Conservation (phyloP, 2,329 filamentous ascomycete species). For the Fusarium protoensiforme region DNA sequence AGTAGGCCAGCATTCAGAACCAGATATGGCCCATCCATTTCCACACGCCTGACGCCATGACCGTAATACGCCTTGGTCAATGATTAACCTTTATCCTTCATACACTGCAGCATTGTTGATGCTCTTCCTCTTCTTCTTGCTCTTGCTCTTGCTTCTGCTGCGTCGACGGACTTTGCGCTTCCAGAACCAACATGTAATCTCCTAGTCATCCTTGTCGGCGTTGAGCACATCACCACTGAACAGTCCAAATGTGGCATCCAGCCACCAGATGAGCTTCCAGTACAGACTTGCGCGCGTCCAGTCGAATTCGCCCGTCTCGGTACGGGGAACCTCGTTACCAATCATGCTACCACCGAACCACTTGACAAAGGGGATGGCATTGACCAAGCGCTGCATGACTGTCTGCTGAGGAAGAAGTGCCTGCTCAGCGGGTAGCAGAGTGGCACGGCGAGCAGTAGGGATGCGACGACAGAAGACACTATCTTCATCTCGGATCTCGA, state of each 20-base stretch:
- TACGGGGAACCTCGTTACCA: slow-evolving; percentile 78
- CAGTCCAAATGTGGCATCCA: slow-evolving; percentile 68
- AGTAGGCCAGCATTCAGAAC: slow-evolving; percentile 22
- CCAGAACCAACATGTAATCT: slow-evolving; percentile 9
- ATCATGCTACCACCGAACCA: slow-evolving; percentile 81
- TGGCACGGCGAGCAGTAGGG: slow-evolving; percentile 72
- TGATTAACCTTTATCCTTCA: slow-evolving; percentile 42
- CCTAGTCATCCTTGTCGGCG: slow-evolving; percentile 68
- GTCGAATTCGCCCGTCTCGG: slow-evolving; percentile 81
- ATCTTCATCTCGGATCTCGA: slow-evolving; percentile 48
- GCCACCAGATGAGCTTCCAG: slow-evolving; percentile 74
- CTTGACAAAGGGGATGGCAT: slow-evolving; percentile 74
- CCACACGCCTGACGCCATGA: slow-evolving; percentile 43
- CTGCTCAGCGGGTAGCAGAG: slow-evolving; percentile 75
- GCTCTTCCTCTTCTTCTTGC: slow-evolving; percentile 6
- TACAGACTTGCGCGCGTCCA: slow-evolving; percentile 74
- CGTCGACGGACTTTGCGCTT: slow-evolving; percentile 8
- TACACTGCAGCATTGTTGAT: slow-evolving; percentile 30
- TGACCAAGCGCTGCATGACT: slow-evolving; percentile 70
- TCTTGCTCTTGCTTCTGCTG: slow-evolving; percentile 1
- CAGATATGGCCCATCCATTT: slow-evolving; percentile 19
- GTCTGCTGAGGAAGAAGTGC: slow-evolving; percentile 77
- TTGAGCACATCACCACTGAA: slow-evolving; percentile 69
- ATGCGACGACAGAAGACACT: slow-evolving; percentile 69
- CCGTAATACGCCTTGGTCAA: slow-evolving; percentile 34